Base-by-base conservation (phyloP, 2,329 filamentous ascomycete species). In the Colletotrichum sp. region DNA sequence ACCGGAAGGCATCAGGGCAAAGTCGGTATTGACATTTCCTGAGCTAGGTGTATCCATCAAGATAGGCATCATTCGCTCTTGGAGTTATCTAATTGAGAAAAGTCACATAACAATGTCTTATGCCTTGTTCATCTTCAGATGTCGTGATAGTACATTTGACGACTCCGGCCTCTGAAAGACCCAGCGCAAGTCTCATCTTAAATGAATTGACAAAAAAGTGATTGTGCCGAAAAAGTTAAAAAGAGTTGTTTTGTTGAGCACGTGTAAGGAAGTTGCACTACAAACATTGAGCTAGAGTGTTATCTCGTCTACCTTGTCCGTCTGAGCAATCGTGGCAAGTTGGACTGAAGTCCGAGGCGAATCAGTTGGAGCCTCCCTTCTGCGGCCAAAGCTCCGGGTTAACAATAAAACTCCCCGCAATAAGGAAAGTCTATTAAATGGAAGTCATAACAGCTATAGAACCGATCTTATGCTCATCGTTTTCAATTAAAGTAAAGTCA, bases 1-100 rank as follows among this genome's bases (percentile, higher is more conserved):
- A 77, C 74, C 4, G 78, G 78, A 9, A 81, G 83, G 79, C 84
- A 86, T 73, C 82, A 84, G 78, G 84, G 83, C 72, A 88, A 88
- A 77, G 83, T 87, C 24, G 79, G 66, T 0, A 75, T 75, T 84
- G 79, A 92, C 91, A 15, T 89, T 82, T 3, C 87, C 85, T 13
- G 18, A 58, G 3, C 16, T 18, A 34, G 21, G 21, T 15, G 13
- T 12, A 6, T 34, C 55, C 18, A 34, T 26, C 4, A 56, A 34
- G 30, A 36, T 34, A 7, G 30, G n/a, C 28, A 24, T 8, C 28
- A 21, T 52, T 21, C 43, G n/a, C 6, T 2, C n/a, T 21, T 21
- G 43, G 43, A 13, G 6, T 24, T 52, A 52, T 52, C n/a, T 52
- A 52, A 13, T 52, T 21, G 43, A 52, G 12, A 2, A 52, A 52